A percentile compares a stretch with the other conserved stretches of the same genome.
Evolutionary conservation across 768 basidiomycete genomes (phyloP).

Genomic region (Sistotremastrum suecicum): DNA sequence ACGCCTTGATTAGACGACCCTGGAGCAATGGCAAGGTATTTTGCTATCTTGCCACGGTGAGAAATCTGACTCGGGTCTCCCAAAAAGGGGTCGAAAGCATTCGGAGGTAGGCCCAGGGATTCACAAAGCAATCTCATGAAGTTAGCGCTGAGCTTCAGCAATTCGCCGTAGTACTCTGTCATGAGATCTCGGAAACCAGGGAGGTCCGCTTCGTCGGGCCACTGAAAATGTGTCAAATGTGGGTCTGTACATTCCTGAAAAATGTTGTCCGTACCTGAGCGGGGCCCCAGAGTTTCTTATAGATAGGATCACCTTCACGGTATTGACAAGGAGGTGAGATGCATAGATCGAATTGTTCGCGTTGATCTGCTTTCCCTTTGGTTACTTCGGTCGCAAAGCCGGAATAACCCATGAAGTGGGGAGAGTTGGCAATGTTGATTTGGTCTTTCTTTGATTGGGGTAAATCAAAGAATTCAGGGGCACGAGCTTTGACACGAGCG

Average conservation of each 20-base stretch:
- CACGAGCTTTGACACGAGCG: slow-evolving; percentile 6
- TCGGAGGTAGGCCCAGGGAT: slow-evolving; percentile 9
- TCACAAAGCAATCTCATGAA: slow-evolving; percentile 11
- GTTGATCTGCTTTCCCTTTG: slow-evolving; percentile 10
- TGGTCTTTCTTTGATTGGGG: slow-evolving; percentile 10
- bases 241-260: neutral
- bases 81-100: slow-evolving; percentile 12
- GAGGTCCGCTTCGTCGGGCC: slow-evolving; percentile 10
- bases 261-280: slow-evolving; percentile 8
- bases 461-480: slow-evolving; percentile 12
- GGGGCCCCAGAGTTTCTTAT: slow-evolving; percentile 10
- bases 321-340: slow-evolving; percentile 8
- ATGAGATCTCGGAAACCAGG: slow-evolving; percentile 11
- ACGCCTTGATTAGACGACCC: slow-evolving; percentile 11
- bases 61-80: slow-evolving; percentile 5
- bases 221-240: slow-evolving; percentile 4
- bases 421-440: slow-evolving; percentile 10
- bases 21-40: slow-evolving; percentile 8
- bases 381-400: slow-evolving; percentile 12
- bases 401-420: slow-evolving; percentile 13
- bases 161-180: slow-evolving; percentile 8
- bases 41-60: slow-evolving; percentile 10
- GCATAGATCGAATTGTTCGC: slow-evolving; percentile 15
- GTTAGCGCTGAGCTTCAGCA: slow-evolving; percentile 9
- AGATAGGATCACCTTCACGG: slow-evolving; percentile 11